Conservation (phyloP, 176 grass and related monocot genomes). For the Aegilops umbellulata region DNA sequence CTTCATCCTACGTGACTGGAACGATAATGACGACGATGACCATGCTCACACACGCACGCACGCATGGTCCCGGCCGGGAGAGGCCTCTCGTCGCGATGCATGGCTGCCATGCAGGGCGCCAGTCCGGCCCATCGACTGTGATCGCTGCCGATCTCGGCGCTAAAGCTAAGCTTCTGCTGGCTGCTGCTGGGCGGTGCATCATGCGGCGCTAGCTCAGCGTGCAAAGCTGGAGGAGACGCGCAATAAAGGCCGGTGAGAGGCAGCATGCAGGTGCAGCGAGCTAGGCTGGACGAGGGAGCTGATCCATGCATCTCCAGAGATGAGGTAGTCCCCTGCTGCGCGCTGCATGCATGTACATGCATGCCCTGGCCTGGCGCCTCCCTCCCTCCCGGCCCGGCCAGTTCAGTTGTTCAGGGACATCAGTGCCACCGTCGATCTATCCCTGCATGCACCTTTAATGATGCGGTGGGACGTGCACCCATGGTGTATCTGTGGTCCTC, state of each 20-base stretch:
- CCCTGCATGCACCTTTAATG: constrained; percentile 15
- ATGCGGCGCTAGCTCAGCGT: background rate
- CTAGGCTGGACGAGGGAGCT: background rate
- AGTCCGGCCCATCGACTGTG: background rate
- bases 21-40: background rate
- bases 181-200: background rate
- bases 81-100: background rate
- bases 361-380: no score
- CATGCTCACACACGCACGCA: background rate
- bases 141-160: background rate
- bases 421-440: background rate
- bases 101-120: background rate
- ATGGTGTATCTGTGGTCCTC: constrained; percentile 12
- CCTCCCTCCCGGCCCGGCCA: background rate
- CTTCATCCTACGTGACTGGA: background rate
- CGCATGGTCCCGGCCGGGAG: background rate
- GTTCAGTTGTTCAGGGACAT: background rate
- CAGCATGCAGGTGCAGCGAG: background rate
- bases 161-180: background rate
- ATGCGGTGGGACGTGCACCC: background rate
- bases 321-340: constrained; percentile 17
- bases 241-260: background rate
- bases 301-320: constrained; percentile 12
- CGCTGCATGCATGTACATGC: background rate
- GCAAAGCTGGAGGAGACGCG: background rate